Evolutionary conservation across 2,329 filamentous ascomycete genomes (phyloP), one percentile per base, ranked within the genome.

Genomic region (Pseudonectria buxi): DNA sequence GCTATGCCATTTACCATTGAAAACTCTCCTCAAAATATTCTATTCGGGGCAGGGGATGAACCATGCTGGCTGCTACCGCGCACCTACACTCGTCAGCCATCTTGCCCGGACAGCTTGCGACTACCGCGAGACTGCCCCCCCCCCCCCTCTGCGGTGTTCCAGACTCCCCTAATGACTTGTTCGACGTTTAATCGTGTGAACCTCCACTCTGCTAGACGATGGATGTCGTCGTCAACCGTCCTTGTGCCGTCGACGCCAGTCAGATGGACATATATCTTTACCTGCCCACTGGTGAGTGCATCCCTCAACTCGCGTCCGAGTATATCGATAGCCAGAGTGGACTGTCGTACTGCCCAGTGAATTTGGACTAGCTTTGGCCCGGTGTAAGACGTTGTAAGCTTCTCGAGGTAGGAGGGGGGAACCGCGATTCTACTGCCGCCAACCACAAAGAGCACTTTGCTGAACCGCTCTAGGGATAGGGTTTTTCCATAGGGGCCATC

Each of bases 41-140:
- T 35, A 66, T 43, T 14, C 42, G 33, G n/a, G n/a, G n/a, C n/a
- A n/a, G n/a, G n/a, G n/a, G n/a, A n/a, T n/a, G n/a, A n/a, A n/a
- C n/a, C n/a, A n/a, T n/a, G n/a, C n/a, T n/a, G n/a, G n/a, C n/a
- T n/a, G n/a, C n/a, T n/a, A n/a, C n/a, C n/a, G n/a, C n/a, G n/a
- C n/a, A n/a, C n/a, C n/a, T n/a, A n/a, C n/a, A n/a, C n/a, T 67
- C 63, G 38, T 71, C 67, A 0, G 63, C 64, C 65, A 71, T 65
- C 25, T 48, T 54, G 2, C 56, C 60, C 10, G 67, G 67, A 0
- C 67, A 67, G 37, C 67, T 70, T 1, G 63, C 63, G 10, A 71
- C 55, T 1, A 71, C 54, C n/a, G n/a, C n/a, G n/a, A n/a, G n/a
- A n/a, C n/a, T n/a, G n/a, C n/a, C n/a, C n/a, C n/a, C n/a, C n/a